Evolutionary conservation across 306 rosid species (phyloP), one percentile per base, ranked within the genome.

Genomic region (Gastrolobium villosum): DNA sequence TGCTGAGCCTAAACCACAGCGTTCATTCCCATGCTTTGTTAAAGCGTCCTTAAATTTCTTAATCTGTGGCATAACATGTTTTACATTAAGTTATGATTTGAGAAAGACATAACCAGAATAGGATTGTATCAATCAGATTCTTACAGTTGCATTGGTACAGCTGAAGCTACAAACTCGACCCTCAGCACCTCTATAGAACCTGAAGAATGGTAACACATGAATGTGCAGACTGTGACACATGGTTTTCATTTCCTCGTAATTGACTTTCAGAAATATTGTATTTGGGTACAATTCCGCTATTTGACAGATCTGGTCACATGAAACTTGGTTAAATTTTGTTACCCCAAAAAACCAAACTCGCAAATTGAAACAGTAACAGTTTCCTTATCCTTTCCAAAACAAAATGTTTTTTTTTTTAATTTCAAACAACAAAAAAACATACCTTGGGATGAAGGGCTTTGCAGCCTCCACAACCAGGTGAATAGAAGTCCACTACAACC

Each of bases 401-500:
- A 10, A 34, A 34, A 35, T 67, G 32, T 61, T 2, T 20, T 41
- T 0, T 62, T 2, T 37, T 55, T 5, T 5, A 4, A 4, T 15
- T 9, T 0, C 20, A 52, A 13, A n/a, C 0, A 26, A 7, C 0
- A 41, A 3, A 26, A 63, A 0, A 2, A 0, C 5, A 8, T 74
- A 91, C 98, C 95, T 93, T 93, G 28, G 98, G 96, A 78, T 94
- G 93, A 32, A 94, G 94, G 60, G 96, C 80, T 81, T 77, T 94
- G 88, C 98, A 94, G 32, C 97, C 98, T 62, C 98, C 98, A 84
- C 98, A 94, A 48, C 90, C 94, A 74, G 98, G 96, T 43, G 97
- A 94, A 79, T 88, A 92, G 65, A 94, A 94, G 53, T 92, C 88
- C 46, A 92, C 84, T 13, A 94, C 86, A 64, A 89, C 98, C 85